These are phyloP conservation scores for Colletotrichum chlorophyti DNA, from an alignment of 2,329 filamentous ascomycete genomes.

Conservation along the genomic window DNA sequence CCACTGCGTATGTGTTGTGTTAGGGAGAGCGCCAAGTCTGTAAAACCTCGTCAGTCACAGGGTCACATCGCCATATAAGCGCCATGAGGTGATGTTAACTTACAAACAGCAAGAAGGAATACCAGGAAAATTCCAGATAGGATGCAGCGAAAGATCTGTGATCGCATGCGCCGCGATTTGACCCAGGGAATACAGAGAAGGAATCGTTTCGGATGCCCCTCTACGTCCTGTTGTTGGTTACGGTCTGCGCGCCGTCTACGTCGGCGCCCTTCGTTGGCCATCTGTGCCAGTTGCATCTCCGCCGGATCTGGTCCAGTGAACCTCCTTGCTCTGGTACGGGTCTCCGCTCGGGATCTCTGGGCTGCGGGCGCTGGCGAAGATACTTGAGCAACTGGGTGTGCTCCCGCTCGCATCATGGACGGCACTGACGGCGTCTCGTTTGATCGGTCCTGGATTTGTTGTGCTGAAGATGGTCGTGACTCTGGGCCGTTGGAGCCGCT, in stretches of 20 bases:
- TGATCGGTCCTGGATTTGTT: constrained; percentile 32
- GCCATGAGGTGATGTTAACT: no score
- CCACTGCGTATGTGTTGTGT: constrained; percentile 67
- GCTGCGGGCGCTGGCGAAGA: constrained; percentile 14
- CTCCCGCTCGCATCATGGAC: constrained; percentile 12
- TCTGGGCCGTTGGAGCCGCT: constrained; percentile 39
- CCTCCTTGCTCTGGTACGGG: constrained; percentile 12
- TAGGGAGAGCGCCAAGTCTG: constrained; percentile 77
- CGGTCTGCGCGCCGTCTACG: constrained; percentile 36
- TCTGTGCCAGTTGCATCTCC: constrained; percentile 52
- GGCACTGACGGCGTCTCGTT: constrained; percentile 14
- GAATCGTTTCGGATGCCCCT: constrained; percentile 48
- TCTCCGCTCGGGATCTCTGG: constrained; percentile 6
- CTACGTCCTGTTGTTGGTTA: constrained; percentile 28
- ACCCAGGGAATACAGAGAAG: constrained; percentile 63
- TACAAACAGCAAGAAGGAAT: constrained; percentile 70
- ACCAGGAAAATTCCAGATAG: constrained; percentile 70
- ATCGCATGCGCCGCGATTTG: constrained; percentile 58
- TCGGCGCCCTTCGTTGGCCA: constrained; percentile 48
- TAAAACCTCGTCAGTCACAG: neutral
- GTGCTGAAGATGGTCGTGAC: constrained; percentile 5
- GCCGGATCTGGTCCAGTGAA: constrained; percentile 55
- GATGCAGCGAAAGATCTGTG: constrained; percentile 65
- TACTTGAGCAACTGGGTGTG: neutral
- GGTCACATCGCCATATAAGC: no score